A percentile compares a stretch with the other conserved stretches of the same genome.
phyloP scores from a whole-genome alignment of 192 early-diverging fungal genomes.

The Mortierella claussenii region DNA sequence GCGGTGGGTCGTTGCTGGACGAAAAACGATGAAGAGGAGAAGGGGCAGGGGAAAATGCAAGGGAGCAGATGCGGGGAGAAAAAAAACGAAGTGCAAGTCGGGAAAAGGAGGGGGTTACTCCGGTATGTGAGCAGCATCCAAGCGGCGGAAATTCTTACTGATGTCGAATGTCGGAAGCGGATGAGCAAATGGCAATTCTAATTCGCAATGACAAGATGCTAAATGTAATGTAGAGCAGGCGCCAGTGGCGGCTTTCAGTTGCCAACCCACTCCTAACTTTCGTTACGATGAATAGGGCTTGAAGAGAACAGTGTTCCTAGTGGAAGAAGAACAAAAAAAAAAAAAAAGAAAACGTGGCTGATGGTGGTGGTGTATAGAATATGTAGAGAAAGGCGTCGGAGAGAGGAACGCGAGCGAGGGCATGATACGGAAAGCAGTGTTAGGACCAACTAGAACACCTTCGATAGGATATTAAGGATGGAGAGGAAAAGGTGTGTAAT shows the following conservation, averaged over 20 bases:
- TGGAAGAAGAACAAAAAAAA: background rate
- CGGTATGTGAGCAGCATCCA: background rate
- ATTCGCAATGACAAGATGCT: background rate
- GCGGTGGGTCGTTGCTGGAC: conserved; percentile 1
- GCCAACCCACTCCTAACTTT: no score
- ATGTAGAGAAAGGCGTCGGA: background rate
- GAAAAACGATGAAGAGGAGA: background rate
- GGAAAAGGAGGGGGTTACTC: background rate
- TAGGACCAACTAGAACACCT: background rate
- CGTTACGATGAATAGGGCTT: background rate
- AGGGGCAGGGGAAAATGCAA: background rate
- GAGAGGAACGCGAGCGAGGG: background rate
- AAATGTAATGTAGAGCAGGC: background rate
- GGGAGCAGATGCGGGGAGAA: background rate
- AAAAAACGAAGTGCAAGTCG: background rate
- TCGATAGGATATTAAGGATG: background rate
- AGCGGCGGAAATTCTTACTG: background rate
- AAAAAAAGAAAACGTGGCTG: conserved; percentile 3
- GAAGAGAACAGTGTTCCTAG: background rate
- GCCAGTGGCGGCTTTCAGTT: no score
- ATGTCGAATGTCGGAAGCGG: background rate
- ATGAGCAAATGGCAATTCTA: background rate
- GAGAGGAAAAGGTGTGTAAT: background rate
- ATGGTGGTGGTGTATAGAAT: background rate
- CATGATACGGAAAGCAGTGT: background rate